Base-by-base conservation (phyloP, 75 land plant genomes). In the Picea sitchensis region DNA sequence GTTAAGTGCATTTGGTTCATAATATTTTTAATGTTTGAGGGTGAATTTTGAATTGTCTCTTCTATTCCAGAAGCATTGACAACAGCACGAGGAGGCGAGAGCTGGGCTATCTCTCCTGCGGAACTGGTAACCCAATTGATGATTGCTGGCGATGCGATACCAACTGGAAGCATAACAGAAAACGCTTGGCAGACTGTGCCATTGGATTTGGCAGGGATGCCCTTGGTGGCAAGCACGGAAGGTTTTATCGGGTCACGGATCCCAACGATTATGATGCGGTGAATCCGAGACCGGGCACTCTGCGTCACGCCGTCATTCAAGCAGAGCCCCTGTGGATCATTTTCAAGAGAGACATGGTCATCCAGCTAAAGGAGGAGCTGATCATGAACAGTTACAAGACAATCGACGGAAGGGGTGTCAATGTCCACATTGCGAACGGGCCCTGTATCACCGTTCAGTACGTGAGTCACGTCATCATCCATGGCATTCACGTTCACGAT, bases 111-210 rank as follows among this genome's bases (percentile, higher is more conserved):
- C 65, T 87, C 26, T 87, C 88, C 90, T 58, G 74, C 84, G 54
- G 81, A 79, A 78, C 81, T 73, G 92, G 88, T 26, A 90, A 90
- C 80, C 92, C 92, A 31, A 91, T 91, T 7, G 93, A 91, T 67
- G 88, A 85, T 30, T 91, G 93, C 87, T 91, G 93, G 93, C 77
- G 92, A 59, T 90, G 93, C 67, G 92, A 91, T 72, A 73, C 87
- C 2, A 59, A 86, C 18, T 92, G 92, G 92, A 76, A 72, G 3
- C 65, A 68, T 13, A 78, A 85, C 80, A 81, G 93, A 14, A 73
- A 91, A 59, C 36, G 82, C 8, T 86, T 92, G n/a, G 94, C 94
- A 3, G 84, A 92, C 26, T 92, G 94, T 61, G 88, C 84, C 5
- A 76, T 90, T n/a, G 94, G 94, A 47, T 91, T 91, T 36, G 94